Base-by-base conservation (phyloP, 1,284 basidiomycete genomes). In the Austropuccinia psidii region DNA sequence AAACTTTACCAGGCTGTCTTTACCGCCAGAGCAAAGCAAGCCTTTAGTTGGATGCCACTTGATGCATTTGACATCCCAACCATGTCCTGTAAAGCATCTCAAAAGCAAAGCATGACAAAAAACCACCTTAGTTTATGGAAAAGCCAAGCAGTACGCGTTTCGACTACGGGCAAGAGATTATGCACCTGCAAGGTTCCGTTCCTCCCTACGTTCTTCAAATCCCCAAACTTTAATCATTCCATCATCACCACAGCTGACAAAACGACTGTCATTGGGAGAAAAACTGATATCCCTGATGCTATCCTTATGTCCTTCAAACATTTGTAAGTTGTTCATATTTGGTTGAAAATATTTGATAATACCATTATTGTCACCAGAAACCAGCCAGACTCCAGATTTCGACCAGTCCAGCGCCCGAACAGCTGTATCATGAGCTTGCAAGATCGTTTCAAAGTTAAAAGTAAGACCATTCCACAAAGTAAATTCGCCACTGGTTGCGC, bases 41-140 rank as follows among this genome's bases (percentile, higher is more conserved):
- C 95, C 94, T 81, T 98, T 97, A 2, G 89, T 92, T 4, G 93
- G 91, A 82, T 98, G 95, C 95, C 95, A 98, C 83, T 97, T 90
- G 1, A 98, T 91, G 78, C 93, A 97, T 80, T 95, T 91, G 33
- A 98, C 95, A 79, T 98, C 95, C 94, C 95, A 98, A 1, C 94
- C 94, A 79, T 98, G 95, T 9, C 93, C 92, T 87, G 78, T 43
- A 39, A 21, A 24, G 11, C 29, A 43, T 43, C 13, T 33, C 41
- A 43, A 47, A 52, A n/a, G n/a, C n/a, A n/a, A 49, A 37, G 9
- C n/a, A 11, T n/a, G n/a, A 45, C n/a, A 9, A 19, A 45, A 9
- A 45, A 45, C 11, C 11, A 45, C n/a, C 13, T 15, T 47, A 17
- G 37, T 35, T 45, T 19, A 21, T 9, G 55, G 65, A 17, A 17